Percentiles rank a stretch among this genome's conserved stretches.
phyloP scores from a whole-genome alignment of 371 early-diverging fungal species.

The Entomophthora muscae region DNA sequence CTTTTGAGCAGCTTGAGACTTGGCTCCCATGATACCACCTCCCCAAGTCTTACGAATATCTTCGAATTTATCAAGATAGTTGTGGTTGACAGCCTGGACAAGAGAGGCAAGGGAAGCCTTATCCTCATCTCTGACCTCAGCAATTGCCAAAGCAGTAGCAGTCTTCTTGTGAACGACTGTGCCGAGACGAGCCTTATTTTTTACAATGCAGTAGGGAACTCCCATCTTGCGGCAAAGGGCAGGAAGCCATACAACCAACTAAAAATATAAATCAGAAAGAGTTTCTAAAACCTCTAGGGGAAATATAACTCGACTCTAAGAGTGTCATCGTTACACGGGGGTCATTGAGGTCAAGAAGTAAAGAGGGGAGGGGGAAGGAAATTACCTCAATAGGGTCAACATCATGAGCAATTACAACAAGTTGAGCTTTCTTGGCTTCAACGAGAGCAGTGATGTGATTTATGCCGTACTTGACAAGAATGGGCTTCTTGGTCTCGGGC shows the following conservation, averaged over 20 bases:
- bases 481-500: conserved; percentile 84
- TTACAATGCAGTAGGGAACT: conserved; percentile 98
- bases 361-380: too few species aligned
- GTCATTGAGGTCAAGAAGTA: neutral
- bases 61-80: conserved; percentile 86
- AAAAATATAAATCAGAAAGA: neutral
- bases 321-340: neutral
- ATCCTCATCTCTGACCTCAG: conserved; percentile 91
- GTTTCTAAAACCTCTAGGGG: conserved; percentile 1
- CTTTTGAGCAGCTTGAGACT: conserved; percentile 66
- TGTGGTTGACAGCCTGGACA: conserved; percentile 80
- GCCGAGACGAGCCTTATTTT: conserved; percentile 96
- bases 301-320: neutral
- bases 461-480: conserved; percentile 96
- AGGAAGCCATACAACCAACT: conserved; percentile 94
- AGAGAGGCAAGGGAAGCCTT: conserved; percentile 77
- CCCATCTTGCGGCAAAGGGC: conserved; percentile 99
- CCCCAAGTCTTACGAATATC: conserved; percentile 86
- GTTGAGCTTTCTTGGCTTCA: conserved; percentile 96
- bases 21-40: conserved; percentile 91
- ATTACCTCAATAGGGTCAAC: conserved; percentile 94
- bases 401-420: conserved; percentile 98
- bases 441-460: conserved; percentile 98
- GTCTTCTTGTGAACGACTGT: conserved; percentile 98
- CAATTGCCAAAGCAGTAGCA: conserved; percentile 90